Percentiles rank a stretch among this genome's conserved stretches.
Evolutionary conservation across 345 rosid genomes (phyloP).

Genomic region (Eucalyptus cloeziana): DNA sequence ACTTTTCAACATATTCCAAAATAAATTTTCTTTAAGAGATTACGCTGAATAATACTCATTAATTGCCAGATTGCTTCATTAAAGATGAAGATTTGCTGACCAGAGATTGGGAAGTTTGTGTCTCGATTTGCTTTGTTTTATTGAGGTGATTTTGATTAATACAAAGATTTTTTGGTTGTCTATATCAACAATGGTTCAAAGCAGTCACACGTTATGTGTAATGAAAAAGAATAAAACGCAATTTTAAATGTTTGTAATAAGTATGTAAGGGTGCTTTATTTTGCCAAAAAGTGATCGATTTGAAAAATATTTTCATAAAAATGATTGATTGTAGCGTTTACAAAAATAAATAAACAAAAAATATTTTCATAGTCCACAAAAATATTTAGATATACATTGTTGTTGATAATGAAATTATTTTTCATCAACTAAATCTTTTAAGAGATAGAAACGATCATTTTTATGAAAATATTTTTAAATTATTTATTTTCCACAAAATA

Average conservation of each 20-base stretch:
- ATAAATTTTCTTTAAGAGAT: not conserved
- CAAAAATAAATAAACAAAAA: no score
- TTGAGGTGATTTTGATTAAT: not conserved
- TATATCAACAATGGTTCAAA: not conserved
- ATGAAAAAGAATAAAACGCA: not conserved
- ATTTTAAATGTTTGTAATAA: not conserved
- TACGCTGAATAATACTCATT: not conserved
- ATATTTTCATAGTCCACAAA: accelerated
- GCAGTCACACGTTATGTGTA: accelerated
- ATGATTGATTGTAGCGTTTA: accelerated
- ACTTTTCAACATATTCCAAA: not conserved
- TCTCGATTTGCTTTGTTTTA: not conserved
- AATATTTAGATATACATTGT: no score
- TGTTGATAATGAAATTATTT: no score
- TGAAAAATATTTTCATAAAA: no score
- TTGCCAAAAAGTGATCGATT: no score
- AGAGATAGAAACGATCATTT: no score
- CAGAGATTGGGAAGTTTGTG: not conserved
- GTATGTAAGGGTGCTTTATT: not conserved
- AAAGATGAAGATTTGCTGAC: not conserved
- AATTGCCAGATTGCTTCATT: not conserved
- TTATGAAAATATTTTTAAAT: no score
- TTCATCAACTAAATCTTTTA: not conserved
- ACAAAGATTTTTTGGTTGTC: not conserved
- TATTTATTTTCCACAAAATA: no score